A percentile compares a stretch with the other conserved stretches of the same genome.
Conservation (phyloP, 306 rosid genomes). For the Prunus mongolica region DNA sequence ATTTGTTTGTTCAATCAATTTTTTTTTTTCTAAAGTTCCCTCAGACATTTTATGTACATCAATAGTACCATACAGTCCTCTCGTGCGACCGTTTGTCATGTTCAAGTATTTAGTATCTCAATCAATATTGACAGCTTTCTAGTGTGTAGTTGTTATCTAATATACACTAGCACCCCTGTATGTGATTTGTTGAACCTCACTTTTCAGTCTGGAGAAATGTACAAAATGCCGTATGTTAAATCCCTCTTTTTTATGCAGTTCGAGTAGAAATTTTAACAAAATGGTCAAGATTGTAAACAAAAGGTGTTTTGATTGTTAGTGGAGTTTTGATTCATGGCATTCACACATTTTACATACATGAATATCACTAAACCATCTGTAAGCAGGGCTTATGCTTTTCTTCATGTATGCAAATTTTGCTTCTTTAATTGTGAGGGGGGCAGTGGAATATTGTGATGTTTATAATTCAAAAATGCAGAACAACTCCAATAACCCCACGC, state of each 20-base stretch:
- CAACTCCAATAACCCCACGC: slow-evolving; percentile 26
- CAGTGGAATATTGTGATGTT: background rate
- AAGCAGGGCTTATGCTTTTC: background rate
- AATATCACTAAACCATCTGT: background rate
- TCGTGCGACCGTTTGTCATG: background rate
- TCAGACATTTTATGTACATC: background rate
- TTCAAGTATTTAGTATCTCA: background rate
- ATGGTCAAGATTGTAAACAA: background rate
- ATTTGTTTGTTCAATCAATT: background rate
- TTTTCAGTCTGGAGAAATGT: background rate
- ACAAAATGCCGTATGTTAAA: background rate
- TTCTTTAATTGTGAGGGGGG: background rate
- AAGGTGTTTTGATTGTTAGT: background rate
- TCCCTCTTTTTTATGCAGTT: background rate
- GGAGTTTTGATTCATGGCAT: background rate
- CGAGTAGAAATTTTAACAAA: background rate
- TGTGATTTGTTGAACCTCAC: background rate
- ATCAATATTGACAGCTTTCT: background rate
- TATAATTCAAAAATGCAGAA: slow-evolving; percentile 33
- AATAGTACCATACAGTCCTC: background rate
- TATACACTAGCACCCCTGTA: background rate
- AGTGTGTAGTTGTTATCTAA: background rate
- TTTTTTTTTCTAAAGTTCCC: background rate
- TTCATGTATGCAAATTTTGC: background rate
- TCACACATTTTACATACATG: background rate